Percentiles rank a stretch among this genome's conserved stretches.
Conservation (phyloP, 768 basidiomycete species). For the Suillus cothurnatus region DNA sequence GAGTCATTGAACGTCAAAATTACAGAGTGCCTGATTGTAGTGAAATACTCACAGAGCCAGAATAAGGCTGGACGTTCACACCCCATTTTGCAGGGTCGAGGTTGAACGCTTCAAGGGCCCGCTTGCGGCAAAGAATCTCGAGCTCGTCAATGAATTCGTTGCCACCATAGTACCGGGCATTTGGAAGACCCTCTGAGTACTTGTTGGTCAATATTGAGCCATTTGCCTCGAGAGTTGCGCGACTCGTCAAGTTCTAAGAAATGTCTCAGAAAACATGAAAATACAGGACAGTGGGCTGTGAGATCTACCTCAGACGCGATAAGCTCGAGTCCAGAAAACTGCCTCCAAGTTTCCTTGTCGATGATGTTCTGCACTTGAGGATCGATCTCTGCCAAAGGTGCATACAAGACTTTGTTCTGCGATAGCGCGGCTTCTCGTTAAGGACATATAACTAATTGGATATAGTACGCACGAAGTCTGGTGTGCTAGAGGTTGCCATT, state of each 20-base stretch:
- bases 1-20: slow-evolving; percentile 11
- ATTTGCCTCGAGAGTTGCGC: slow-evolving; percentile 96
- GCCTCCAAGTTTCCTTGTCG: slow-evolving; percentile 98
- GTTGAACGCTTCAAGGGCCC: slow-evolving; percentile 94
- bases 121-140: slow-evolving; percentile 91
- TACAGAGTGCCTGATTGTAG: slow-evolving; percentile 14
- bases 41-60: slow-evolving; percentile 68
- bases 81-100: slow-evolving; percentile 94
- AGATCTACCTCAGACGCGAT: slow-evolving; percentile 92
- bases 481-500: slow-evolving; percentile 64
- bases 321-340: slow-evolving; percentile 96
- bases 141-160: slow-evolving; percentile 99
- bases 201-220: slow-evolving; percentile 99
- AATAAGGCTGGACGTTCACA: slow-evolving; percentile 99
- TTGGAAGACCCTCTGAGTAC: slow-evolving; percentile 99
- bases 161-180: slow-evolving; percentile 94
- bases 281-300: slow-evolving; percentile 1
- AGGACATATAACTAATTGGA: neutral
- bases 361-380: slow-evolving; percentile 97
- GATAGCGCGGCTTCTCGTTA: slow-evolving; percentile 6
- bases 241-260: slow-evolving; percentile 89
- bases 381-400: slow-evolving; percentile 86
- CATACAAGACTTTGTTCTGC: slow-evolving; percentile 92
- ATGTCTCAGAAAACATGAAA: slow-evolving; percentile 10
- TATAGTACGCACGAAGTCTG: slow-evolving; percentile 55